Conservation (phyloP, 306 rosid species). For the Prunus mume region DNA sequence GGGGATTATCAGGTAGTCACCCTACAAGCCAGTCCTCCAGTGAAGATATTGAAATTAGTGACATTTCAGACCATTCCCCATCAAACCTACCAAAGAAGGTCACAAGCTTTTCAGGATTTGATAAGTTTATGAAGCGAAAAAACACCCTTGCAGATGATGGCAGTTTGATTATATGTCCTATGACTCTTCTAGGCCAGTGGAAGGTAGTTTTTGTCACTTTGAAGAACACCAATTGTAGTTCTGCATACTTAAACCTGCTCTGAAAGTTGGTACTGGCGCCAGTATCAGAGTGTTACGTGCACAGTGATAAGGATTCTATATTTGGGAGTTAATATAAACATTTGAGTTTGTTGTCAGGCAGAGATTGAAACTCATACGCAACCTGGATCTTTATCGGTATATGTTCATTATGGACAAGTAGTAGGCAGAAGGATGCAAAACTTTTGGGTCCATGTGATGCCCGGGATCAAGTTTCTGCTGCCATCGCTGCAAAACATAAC, state of each 20-base stretch:
- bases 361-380: slow-evolving; percentile 85
- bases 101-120: slow-evolving; percentile 61
- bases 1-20: slow-evolving; percentile 62
- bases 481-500: too few relatives aligned
- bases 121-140: slow-evolving; percentile 56
- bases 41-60: slow-evolving; percentile 47
- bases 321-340: slow-evolving; percentile 27
- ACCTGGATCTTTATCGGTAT: slow-evolving; percentile 68
- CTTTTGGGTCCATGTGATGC: too few relatives aligned
- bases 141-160: slow-evolving; percentile 57
- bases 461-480: too few relatives aligned
- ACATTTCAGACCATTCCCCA: slow-evolving; percentile 24
- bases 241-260: slow-evolving; percentile 18
- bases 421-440: slow-evolving; percentile 84
- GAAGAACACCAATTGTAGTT: neutral
- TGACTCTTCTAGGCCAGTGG: slow-evolving; percentile 97
- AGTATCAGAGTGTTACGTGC: slow-evolving; percentile 10
- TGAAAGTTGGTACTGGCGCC: slow-evolving; percentile 6
- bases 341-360: slow-evolving; percentile 55
- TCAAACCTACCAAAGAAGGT: slow-evolving; percentile 41
- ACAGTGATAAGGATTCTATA: slow-evolving; percentile 7
- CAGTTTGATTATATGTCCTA: slow-evolving; percentile 82
- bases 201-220: slow-evolving; percentile 51
- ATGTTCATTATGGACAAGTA: slow-evolving; percentile 92
- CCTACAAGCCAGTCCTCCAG: slow-evolving; percentile 28